These are phyloP conservation scores for Dipteronia sinensis DNA, from an alignment of 345 rosid genomes.

Conservation along the genomic window DNA sequence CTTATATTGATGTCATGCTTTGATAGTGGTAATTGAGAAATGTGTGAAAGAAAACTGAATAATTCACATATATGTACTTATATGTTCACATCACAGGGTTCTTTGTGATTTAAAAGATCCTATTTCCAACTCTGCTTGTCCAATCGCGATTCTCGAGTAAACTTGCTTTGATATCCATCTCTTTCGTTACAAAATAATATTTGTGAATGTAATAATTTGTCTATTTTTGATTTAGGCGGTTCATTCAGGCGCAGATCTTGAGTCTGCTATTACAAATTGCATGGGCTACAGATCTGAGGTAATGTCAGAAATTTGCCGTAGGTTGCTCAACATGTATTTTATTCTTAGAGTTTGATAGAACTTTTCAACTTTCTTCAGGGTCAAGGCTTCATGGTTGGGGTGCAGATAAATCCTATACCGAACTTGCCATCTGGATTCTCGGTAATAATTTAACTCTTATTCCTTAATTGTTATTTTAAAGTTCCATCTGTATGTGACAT, in stretches of 20 bases:
- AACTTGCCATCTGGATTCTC: constrained; percentile 95
- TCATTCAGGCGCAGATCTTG: constrained; percentile 99
- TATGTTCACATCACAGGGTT: neutral
- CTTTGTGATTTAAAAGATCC: neutral
- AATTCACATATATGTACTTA: neutral
- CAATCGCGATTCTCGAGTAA: neutral
- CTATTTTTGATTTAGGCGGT: constrained; percentile 68
- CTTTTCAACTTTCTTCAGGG: constrained; percentile 58
- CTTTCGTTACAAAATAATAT: constrained; percentile 3
- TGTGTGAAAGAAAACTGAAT: constrained; percentile 4
- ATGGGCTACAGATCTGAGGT: constrained; percentile 93
- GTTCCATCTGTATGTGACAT: constrained; percentile 9
- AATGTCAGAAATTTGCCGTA: constrained; percentile 31
- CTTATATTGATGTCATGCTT: constrained; percentile 5
- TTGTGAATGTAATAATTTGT: constrained; percentile 6
- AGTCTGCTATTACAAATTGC: constrained; percentile 91
- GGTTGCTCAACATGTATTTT: constrained; percentile 16
- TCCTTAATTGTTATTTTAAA: constrained; percentile 22
- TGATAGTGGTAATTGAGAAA: neutral
- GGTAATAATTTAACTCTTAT: constrained; percentile 49
- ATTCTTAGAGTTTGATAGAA: constrained; percentile 23
- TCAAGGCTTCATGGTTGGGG: constrained; percentile 99
- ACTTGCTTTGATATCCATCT: constrained; percentile 13
- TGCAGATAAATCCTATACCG: constrained; percentile 79
- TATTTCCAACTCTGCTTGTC: constrained; percentile 7